A percentile compares a stretch with the other conserved stretches of the same genome.
These are phyloP conservation scores for Xylaria sp. DNA, from an alignment of 2,329 filamentous ascomycete species.

Conservation along the genomic window DNA sequence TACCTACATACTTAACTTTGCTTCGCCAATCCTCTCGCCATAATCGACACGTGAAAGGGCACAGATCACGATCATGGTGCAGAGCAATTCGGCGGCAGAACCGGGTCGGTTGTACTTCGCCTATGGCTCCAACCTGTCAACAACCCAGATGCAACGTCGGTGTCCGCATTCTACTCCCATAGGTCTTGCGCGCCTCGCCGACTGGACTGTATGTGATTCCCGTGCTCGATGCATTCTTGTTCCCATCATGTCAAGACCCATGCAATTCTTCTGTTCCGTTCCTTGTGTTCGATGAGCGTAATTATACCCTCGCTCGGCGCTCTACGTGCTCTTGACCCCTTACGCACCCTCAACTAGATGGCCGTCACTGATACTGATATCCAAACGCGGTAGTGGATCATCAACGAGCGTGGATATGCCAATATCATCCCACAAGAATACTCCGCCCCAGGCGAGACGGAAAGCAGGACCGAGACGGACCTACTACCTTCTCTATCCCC, in stretches of 20 bases:
- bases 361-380: not conserved
- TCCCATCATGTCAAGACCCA: not conserved
- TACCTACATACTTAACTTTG: not conserved
- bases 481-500: not conserved
- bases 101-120: constrained; percentile 68
- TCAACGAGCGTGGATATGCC: constrained; percentile 74
- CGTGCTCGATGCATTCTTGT: not conserved
- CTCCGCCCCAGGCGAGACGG: not conserved
- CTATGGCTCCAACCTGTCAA: constrained; percentile 77
- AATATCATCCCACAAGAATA: constrained; percentile 63
- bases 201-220: constrained; percentile 55
- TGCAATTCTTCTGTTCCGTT: too few relatives aligned
- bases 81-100: not conserved
- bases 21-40: not conserved
- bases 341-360: not conserved
- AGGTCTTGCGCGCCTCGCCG: constrained; percentile 66
- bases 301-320: not conserved
- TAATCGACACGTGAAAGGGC: not conserved
- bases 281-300: too few relatives aligned
- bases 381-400: constrained; percentile 63
- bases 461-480: not conserved
- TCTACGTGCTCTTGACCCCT: not conserved
- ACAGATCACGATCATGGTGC: constrained; percentile 10
- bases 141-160: constrained; percentile 70
- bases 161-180: constrained; percentile 68